A percentile compares a stretch with the other conserved stretches of the same genome.
Evolutionary conservation across 2,329 filamentous ascomycete species (phyloP).

Genomic region (Fusarium hainanense): DNA sequence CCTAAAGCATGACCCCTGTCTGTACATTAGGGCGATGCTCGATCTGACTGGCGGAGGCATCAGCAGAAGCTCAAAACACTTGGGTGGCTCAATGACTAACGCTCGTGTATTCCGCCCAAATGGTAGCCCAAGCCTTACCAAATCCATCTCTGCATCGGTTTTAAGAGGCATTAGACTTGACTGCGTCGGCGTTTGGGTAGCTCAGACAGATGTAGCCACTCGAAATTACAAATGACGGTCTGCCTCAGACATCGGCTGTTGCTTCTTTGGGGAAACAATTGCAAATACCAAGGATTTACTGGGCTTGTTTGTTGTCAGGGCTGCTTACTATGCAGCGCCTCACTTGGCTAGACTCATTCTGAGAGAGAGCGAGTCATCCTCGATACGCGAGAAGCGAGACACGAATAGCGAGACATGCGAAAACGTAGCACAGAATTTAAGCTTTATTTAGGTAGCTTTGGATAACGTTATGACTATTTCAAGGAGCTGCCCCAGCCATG

Average conservation of each 20-base stretch:
- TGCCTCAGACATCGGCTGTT: not conserved
- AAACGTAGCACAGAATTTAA: not conserved
- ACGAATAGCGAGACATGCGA: conserved; percentile 10
- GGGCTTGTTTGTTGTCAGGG: not conserved
- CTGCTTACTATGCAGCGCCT: not conserved
- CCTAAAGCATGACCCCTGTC: not conserved
- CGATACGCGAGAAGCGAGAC: not conserved
- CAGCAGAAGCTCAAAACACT: not conserved
- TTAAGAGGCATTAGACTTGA: not conserved
- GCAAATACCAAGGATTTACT: not conserved
- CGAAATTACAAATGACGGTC: not conserved
- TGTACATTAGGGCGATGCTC: not conserved
- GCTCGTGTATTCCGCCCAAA: not conserved
- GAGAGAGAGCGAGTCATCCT: not conserved
- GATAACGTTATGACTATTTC: not conserved
- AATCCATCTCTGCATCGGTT: not conserved
- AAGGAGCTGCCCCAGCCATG: not conserved
- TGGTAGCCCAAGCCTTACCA: not conserved
- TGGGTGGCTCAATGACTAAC: not conserved
- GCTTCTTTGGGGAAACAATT: not conserved
- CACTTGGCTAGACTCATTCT: not conserved
- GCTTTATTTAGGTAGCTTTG: not conserved
- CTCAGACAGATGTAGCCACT: not conserved
- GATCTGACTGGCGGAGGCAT: not conserved
- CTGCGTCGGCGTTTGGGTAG: not conserved